Percentiles rank a stretch among this genome's conserved stretches.
Evolutionary conservation across 208 protist species (phyloP).

Genomic region (Trypanosoma mega): DNA sequence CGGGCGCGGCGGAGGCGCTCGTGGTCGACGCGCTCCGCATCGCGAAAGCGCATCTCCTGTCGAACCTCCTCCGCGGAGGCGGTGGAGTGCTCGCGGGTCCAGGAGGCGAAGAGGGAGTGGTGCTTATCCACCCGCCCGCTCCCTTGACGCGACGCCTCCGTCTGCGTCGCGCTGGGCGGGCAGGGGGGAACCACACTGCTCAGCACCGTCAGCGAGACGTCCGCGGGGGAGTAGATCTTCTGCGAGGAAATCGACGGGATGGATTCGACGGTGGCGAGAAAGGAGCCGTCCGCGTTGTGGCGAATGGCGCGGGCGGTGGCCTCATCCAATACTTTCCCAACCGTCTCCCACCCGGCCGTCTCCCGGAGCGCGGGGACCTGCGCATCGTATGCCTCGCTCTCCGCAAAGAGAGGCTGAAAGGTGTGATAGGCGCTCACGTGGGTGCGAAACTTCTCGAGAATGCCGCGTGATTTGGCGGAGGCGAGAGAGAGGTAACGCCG

Average conservation of each 20-base stretch:
- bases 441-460: constrained; percentile 42
- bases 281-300: constrained; percentile 45
- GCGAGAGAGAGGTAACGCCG: constrained; percentile 29
- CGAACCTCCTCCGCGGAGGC: constrained; percentile 29
- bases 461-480: constrained; percentile 25
- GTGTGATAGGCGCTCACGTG: constrained; percentile 64
- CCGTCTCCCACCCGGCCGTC: constrained; percentile 32
- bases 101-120: constrained; percentile 27
- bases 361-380: background rate
- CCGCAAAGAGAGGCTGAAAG: constrained; percentile 52
- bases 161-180: too few relatives aligned
- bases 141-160: too few relatives aligned
- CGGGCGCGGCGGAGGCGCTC: constrained; percentile 19
- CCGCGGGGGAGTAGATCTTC: background rate
- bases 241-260: constrained; percentile 19
- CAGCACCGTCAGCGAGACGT: background rate
- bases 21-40: constrained; percentile 25
- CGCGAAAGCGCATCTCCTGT: constrained; percentile 33
- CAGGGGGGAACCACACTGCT: background rate
- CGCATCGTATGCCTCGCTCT: constrained; percentile 28
- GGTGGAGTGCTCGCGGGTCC: constrained; percentile 34
- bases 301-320: constrained; percentile 33
- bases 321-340: constrained; percentile 42
- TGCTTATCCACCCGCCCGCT: constrained; percentile 15
- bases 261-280: constrained; percentile 28